Conservation (phyloP, 225 moss, liverwort and hornwort species). For the Sphagnum tenellum region DNA sequence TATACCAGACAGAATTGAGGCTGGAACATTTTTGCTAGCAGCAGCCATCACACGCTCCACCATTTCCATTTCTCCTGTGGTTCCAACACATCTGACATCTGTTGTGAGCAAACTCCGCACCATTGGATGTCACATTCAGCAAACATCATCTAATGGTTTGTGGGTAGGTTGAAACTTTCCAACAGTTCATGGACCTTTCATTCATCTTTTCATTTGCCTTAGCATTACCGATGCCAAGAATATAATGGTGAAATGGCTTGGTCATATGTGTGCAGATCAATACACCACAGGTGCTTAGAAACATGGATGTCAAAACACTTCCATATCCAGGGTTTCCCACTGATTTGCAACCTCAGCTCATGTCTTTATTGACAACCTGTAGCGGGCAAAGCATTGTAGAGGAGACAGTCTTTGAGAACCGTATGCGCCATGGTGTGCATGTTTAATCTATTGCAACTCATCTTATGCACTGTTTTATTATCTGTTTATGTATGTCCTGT, state of each 20-base stretch:
- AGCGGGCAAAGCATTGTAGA: conserved; percentile 66
- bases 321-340: conserved; percentile 97
- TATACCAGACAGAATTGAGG: conserved; percentile 95
- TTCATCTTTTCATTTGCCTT: background rate
- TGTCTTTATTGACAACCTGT: conserved; percentile 83
- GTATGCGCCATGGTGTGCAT: conserved; percentile 85
- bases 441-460: background rate
- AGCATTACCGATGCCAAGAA: too few relatives aligned
- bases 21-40: conserved; percentile 88
- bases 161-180: conserved; percentile 24
- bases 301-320: conserved; percentile 57
- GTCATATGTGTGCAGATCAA: conserved; percentile 52
- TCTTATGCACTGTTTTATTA: background rate
- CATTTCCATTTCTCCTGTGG: conserved; percentile 74
- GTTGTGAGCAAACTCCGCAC: conserved; percentile 59
- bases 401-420: conserved; percentile 94
- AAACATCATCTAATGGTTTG: conserved; percentile 60
- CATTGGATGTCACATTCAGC: conserved; percentile 73
- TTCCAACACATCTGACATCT: conserved; percentile 70
- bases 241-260: background rate
- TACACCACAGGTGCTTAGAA: conserved; percentile 34
- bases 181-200: background rate
- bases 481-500: background rate
- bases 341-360: conserved; percentile 93
- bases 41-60: conserved; percentile 93